Evolutionary conservation across 2,329 filamentous ascomycete species (phyloP).

Genomic region (Neofusicoccum sp.): DNA sequence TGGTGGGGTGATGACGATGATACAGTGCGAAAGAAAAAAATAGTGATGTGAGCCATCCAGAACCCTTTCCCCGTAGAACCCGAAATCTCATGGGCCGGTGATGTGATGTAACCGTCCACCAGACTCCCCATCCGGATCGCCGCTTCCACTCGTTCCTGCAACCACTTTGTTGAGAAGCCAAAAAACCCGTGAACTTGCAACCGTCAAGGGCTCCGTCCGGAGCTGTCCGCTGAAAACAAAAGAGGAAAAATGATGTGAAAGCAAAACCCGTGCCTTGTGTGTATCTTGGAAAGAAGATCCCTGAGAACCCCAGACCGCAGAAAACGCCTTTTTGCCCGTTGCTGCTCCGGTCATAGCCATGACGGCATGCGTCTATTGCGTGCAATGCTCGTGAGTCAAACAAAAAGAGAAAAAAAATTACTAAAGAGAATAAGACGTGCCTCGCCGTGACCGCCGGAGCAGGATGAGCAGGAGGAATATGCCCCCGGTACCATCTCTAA

Average conservation of each 20-base stretch:
- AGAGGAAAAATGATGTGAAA: background rate
- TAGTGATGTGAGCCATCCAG: background rate
- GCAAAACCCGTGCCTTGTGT: constrained; percentile 15
- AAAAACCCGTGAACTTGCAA: background rate
- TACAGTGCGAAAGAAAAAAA: background rate
- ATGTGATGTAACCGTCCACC: background rate
- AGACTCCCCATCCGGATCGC: background rate
- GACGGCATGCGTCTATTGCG: constrained; percentile 42
- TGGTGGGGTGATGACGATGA: background rate
- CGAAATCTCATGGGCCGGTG: background rate
- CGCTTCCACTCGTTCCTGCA: background rate
- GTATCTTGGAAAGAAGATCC: constrained; percentile 14
- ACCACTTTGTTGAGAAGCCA: constrained; percentile 1
- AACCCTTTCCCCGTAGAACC: background rate
- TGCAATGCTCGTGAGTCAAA: constrained; percentile 19
- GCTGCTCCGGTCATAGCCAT: constrained; percentile 34
- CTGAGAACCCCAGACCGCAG: background rate
- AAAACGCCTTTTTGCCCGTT: constrained; percentile 15
- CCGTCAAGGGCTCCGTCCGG: background rate
- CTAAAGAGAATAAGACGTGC: background rate
- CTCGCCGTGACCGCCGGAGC: background rate
- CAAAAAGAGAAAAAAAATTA: background rate
- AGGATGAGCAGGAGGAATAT: background rate
- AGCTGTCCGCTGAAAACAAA: background rate
- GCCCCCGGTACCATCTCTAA: background rate